Conservation (phyloP, 306 rosid species). For the Aeschynomene evenia region DNA sequence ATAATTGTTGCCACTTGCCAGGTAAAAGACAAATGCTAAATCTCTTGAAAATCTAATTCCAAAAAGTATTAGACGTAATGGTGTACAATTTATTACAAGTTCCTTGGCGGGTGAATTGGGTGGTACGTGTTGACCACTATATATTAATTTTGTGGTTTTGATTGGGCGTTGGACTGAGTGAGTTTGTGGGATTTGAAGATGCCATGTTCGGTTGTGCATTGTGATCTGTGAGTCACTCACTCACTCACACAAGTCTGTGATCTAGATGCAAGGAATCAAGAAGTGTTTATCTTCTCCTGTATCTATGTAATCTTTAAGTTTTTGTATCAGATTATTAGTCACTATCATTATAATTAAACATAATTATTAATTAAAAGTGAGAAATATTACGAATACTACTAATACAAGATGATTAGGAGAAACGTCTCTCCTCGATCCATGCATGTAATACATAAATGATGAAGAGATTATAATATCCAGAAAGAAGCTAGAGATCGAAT, state of each 20-base stretch:
- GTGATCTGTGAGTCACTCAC: no score
- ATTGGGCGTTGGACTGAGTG: conserved; percentile 17
- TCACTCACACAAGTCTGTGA: background rate
- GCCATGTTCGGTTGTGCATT: conserved; percentile 13
- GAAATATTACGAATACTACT: no score
- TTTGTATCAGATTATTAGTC: background rate
- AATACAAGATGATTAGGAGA: no score
- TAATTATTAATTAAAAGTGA: no score
- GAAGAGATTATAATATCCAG: background rate
- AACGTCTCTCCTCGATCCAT: background rate
- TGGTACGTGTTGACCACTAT: conserved; percentile 36
- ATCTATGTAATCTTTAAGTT: background rate
- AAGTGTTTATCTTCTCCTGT: background rate
- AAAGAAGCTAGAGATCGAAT: background rate
- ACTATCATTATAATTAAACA: no score
- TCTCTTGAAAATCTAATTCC: no score
- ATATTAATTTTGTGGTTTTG: conserved; percentile 34
- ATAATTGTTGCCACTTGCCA: no score
- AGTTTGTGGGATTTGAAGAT: background rate
- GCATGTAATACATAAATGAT: background rate
- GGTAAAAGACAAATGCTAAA: background rate
- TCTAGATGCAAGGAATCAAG: background rate
- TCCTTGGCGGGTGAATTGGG: background rate
- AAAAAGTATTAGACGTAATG: background rate
- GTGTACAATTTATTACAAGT: background rate